Base-by-base conservation (phyloP, 139 green algal genomes). In the Astrephomene gubernaculifera region DNA sequence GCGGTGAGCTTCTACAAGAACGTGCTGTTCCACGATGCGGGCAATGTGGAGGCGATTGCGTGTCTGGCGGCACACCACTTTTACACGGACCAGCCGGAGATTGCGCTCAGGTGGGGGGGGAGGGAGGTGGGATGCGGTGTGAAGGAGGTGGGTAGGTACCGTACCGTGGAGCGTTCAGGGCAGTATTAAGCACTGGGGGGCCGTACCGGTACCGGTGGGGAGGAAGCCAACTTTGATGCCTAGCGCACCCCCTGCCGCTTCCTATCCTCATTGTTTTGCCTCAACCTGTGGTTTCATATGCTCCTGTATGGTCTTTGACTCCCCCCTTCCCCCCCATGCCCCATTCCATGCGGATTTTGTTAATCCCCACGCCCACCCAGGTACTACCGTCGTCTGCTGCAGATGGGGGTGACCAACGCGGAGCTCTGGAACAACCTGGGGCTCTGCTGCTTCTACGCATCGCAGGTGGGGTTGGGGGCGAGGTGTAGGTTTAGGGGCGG, bases 381-480 rank as follows among this genome's bases (percentile, higher is more conserved):
- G 38, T 91, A 93, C 71, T 90, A 88, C 82, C 83, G 87, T 36
- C 83, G 90, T 25, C 75, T 93, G 29, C 88, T 93, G 53, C 91
- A 96, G 89, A 95, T 96, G 91, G 94, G 95, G 4, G 93, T 96
- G 12, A 89, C 82, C 67, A 95, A 91, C 71, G 86, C 93, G 29
- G 95, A 96, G 89, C 87, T 96, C 67, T 96, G 92, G 94, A 95
- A 93, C 87, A 97, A 97, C 85, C 71, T 96, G 36, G 95, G 92
- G 0, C 89, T 97, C 41, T 96, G 93, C 83, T 96, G 95, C 92
- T 97, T 97, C 90, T 93, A 96, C 80, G 88, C 93, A 2, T 93
- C 87, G 12, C 95, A 96, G 90, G 75, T 71, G 68, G 41, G 65
- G 8, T 33, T 4, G 65, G 36, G 31, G 27, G 65, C 19, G 57